Evolutionary conservation across 208 protist species (phyloP).

Genomic region (Acanthamoeba healyi): DNA sequence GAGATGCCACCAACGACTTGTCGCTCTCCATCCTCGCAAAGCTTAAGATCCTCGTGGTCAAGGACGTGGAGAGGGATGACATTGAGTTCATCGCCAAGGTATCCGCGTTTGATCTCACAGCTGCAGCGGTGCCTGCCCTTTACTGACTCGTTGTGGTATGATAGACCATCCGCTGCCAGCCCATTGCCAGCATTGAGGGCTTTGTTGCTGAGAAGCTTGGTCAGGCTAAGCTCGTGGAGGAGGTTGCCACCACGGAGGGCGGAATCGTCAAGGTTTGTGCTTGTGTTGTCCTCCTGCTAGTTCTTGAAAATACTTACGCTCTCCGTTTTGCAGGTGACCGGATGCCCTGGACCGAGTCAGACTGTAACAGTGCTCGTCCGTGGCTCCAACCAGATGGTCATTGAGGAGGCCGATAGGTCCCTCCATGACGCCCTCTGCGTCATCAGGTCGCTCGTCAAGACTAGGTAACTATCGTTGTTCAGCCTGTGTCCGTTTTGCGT

Average conservation of each 20-base stretch:
- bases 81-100: slow-evolving; percentile 99
- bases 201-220: slow-evolving; percentile 98
- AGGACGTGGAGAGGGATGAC: slow-evolving; percentile 99
- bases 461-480: no score
- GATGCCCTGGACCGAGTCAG: slow-evolving; percentile 92
- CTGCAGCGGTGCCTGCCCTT: no score
- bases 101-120: no score
- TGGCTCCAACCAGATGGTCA: slow-evolving; percentile 99
- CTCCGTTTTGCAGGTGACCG: slow-evolving; percentile 92
- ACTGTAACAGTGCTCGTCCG: slow-evolving; percentile 99
- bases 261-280: slow-evolving; percentile 37
- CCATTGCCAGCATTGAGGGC: slow-evolving; percentile 97
- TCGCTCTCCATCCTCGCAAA: slow-evolving; percentile 99
- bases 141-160: no score
- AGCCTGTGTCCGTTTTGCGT: no score
- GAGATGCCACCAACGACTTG: slow-evolving; percentile 98
- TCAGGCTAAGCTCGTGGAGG: slow-evolving; percentile 95
- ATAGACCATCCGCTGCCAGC: slow-evolving; percentile 97
- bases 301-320: no score
- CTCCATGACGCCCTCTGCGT: slow-evolving; percentile 99
- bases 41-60: slow-evolving; percentile 99
- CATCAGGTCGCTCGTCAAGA: no score
- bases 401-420: slow-evolving; percentile 99
- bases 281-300: neutral
- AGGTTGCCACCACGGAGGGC: slow-evolving; percentile 90